Evolutionary conservation across 2,329 filamentous ascomycete genomes (phyloP).

Genomic region (Trichoderma oligosporum): DNA sequence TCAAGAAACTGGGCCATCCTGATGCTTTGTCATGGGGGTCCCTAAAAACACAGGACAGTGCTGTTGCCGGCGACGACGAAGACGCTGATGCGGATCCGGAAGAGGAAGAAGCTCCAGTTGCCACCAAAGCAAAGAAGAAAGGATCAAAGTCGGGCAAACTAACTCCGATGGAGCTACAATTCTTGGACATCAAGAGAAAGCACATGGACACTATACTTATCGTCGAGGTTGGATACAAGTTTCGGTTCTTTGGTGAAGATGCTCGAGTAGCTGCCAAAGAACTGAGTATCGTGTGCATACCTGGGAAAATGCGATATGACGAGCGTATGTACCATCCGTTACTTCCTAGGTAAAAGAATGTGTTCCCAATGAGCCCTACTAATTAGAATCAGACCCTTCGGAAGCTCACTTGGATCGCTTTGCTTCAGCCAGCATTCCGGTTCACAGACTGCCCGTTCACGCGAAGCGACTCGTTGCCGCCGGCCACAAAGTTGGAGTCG

Average conservation of each 20-base stretch:
- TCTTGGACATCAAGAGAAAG: slow-evolving; percentile 88
- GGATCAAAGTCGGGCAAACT: slow-evolving; percentile 69
- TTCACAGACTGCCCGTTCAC: slow-evolving; percentile 86
- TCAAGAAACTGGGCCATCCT: slow-evolving; percentile 82
- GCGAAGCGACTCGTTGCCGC: slow-evolving; percentile 88
- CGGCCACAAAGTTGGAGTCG: slow-evolving; percentile 93
- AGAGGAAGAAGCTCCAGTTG: slow-evolving; percentile 47
- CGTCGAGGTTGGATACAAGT: slow-evolving; percentile 97
- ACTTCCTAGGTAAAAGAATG: too few species aligned
- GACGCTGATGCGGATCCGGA: slow-evolving; percentile 56
- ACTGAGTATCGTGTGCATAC: slow-evolving; percentile 92
- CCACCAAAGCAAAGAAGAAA: slow-evolving; percentile 59
- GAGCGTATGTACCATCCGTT: slow-evolving; percentile 56
- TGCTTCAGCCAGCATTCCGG: slow-evolving; percentile 91
- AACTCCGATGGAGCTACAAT: slow-evolving; percentile 90
- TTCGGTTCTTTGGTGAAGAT: slow-evolving; percentile 94
- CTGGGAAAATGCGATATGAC: slow-evolving; percentile 90
- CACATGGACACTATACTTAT: slow-evolving; percentile 87
- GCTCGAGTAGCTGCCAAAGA: slow-evolving; percentile 84
- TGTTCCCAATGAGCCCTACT: not conserved
- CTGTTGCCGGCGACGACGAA: slow-evolving; percentile 52
- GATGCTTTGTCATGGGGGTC: slow-evolving; percentile 71
- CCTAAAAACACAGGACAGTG: slow-evolving; percentile 53
- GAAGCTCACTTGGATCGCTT: slow-evolving; percentile 91
- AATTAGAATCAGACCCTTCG: slow-evolving; percentile 59